Evolutionary conservation across 139 green algal species (phyloP).

Genomic region (Diplosphaera chodatii): DNA sequence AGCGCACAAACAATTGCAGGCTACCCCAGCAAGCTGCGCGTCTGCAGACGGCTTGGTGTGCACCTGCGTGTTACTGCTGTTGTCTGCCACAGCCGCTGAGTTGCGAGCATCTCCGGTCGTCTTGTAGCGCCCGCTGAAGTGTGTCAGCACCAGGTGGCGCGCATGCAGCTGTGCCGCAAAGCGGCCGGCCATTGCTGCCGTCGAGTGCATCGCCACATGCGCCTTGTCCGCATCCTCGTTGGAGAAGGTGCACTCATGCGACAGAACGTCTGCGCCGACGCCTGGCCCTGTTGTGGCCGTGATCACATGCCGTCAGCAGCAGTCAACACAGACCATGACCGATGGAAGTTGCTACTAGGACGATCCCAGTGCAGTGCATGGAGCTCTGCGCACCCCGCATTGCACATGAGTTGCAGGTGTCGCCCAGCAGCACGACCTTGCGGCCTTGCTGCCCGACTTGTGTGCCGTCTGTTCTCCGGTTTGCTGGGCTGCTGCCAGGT

Average conservation of each 20-base stretch:
- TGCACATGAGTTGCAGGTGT: slow-evolving; percentile 73
- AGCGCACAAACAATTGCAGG: too few relatives aligned
- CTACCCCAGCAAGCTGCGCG: too few relatives aligned
- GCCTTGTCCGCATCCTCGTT: slow-evolving; percentile 71
- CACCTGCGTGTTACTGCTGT: not conserved
- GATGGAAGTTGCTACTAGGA: not conserved
- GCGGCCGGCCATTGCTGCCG: slow-evolving; percentile 73
- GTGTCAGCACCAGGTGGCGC: slow-evolving; percentile 78
- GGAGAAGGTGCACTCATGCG: slow-evolving; percentile 89
- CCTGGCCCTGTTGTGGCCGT: not conserved
- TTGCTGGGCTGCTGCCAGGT: slow-evolving; percentile 4
- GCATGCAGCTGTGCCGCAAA: slow-evolving; percentile 76
- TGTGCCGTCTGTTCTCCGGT: too few relatives aligned
- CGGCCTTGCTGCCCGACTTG: slow-evolving; percentile 25
- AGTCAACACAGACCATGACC: not conserved
- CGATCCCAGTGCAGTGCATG: too few relatives aligned
- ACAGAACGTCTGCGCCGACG: slow-evolving; percentile 61
- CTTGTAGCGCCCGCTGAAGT: slow-evolving; percentile 80
- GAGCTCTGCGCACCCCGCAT: slow-evolving; percentile 52
- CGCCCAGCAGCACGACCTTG: slow-evolving; percentile 86
- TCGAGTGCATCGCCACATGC: slow-evolving; percentile 79
- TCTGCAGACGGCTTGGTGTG: too few relatives aligned
- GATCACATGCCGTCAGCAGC: not conserved
- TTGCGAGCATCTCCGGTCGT: not conserved
- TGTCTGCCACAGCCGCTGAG: not conserved